A percentile compares a stretch with the other conserved stretches of the same genome.
Conservation (phyloP, 352 stramenopile genomes). For the Nothophytophthora sp. region DNA sequence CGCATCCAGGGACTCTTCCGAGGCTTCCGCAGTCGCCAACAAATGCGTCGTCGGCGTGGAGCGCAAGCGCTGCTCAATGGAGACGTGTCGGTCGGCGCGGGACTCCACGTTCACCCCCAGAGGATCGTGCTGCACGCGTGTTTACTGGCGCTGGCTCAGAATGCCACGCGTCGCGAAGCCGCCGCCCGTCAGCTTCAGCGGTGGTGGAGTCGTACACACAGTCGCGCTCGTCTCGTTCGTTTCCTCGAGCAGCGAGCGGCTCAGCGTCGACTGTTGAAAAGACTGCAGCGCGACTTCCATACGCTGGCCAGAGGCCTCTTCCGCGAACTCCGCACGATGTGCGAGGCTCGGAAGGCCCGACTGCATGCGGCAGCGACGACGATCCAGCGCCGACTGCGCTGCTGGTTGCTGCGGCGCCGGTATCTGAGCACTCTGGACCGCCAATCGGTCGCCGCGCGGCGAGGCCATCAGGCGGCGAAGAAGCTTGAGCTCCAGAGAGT, state of each 20-base stretch:
- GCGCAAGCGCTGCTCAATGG: slow-evolving; percentile 41
- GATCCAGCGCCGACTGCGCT: slow-evolving; percentile 45
- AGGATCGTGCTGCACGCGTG: slow-evolving; percentile 53
- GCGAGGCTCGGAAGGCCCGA: slow-evolving; percentile 31
- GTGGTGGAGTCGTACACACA: slow-evolving; percentile 37
- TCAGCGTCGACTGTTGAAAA: slow-evolving; percentile 41
- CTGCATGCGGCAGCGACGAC: slow-evolving; percentile 38
- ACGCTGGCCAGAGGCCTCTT: slow-evolving; percentile 51
- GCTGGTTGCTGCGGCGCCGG: slow-evolving; percentile 45
- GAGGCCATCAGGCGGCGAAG: slow-evolving; percentile 24
- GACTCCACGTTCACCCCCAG: slow-evolving; percentile 33
- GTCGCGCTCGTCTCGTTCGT: slow-evolving; percentile 18
- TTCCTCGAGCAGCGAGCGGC: slow-evolving; percentile 36
- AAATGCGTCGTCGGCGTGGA: slow-evolving; percentile 28
- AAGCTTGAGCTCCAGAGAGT: slow-evolving; percentile 26
- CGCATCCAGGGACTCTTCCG: slow-evolving; percentile 53
- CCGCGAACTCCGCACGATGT: slow-evolving; percentile 31
- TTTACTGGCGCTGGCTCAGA: slow-evolving; percentile 47
- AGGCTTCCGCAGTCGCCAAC: slow-evolving; percentile 40
- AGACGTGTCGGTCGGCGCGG: slow-evolving; percentile 7
- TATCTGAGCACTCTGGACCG: slow-evolving; percentile 40
- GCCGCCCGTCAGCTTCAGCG: slow-evolving; percentile 27
- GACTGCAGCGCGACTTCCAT: slow-evolving; percentile 42
- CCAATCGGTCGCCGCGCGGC: slow-evolving; percentile 19
- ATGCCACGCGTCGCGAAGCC: slow-evolving; percentile 21